Percentiles rank a stretch among this genome's conserved stretches.
Evolutionary conservation across 2,329 filamentous ascomycete genomes (phyloP).

Genomic region (Trichoderma lentiforme): DNA sequence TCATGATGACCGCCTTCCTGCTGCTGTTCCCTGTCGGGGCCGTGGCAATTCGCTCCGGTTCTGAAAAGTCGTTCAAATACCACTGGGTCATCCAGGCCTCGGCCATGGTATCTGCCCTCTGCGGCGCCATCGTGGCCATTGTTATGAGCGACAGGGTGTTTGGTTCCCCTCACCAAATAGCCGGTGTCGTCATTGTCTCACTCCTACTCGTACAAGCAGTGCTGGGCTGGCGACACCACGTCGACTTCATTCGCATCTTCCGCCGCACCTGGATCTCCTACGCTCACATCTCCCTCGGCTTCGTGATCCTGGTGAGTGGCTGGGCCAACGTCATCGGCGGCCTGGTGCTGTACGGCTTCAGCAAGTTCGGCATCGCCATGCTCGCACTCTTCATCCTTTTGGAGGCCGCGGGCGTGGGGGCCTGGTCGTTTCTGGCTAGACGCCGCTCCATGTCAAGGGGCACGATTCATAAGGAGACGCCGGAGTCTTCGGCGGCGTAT

Average conservation of each 20-base stretch:
- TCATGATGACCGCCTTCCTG: slow-evolving; percentile 22
- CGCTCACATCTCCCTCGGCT: slow-evolving; percentile 20
- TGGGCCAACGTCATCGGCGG: slow-evolving; percentile 18
- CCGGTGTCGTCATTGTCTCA: slow-evolving; percentile 16
- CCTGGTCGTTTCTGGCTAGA: slow-evolving; percentile 5
- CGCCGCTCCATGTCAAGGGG: not conserved
- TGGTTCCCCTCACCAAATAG: slow-evolving; percentile 19
- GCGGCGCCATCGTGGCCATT: slow-evolving; percentile 11
- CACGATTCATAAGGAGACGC: slow-evolving; percentile 4
- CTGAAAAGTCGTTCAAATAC: slow-evolving; percentile 19
- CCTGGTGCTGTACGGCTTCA: slow-evolving; percentile 5
- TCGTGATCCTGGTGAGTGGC: slow-evolving; percentile 16
- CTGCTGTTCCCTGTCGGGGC: slow-evolving; percentile 21
- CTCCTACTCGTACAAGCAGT: slow-evolving; percentile 17
- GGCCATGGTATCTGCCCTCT: not conserved
- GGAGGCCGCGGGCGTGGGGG: slow-evolving; percentile 1
- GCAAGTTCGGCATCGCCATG: slow-evolving; percentile 8
- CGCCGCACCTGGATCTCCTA: slow-evolving; percentile 23
- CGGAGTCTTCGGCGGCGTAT: slow-evolving; percentile 15
- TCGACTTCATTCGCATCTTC: slow-evolving; percentile 21
- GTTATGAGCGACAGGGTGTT: slow-evolving; percentile 6
- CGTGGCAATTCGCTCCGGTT: slow-evolving; percentile 21
- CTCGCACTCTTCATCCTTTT: not conserved
- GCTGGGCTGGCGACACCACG: slow-evolving; percentile 23
- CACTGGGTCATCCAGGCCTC: slow-evolving; percentile 23